Conservation (phyloP, 2,329 filamentous ascomycete genomes). For the Aspergillus fijiensis region DNA sequence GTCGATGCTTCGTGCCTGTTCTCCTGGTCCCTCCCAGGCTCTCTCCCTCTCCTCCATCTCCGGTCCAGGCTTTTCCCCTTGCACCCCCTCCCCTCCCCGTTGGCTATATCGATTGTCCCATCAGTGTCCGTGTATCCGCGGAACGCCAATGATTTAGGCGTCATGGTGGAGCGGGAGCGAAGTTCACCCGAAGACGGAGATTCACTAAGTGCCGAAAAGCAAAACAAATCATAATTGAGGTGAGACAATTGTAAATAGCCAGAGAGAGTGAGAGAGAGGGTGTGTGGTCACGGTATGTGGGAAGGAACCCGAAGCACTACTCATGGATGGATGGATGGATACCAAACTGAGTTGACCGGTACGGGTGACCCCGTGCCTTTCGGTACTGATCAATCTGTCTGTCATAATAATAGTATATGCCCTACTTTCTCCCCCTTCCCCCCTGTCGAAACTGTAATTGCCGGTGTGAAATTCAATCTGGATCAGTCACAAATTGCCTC, state of each 20-base stretch:
- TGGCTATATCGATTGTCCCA: background rate
- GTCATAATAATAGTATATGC: background rate
- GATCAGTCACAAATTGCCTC: constrained; percentile 3
- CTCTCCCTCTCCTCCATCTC: background rate
- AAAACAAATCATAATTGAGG: background rate
- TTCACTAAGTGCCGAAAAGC: constrained; percentile 1
- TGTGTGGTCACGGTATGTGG: too few relatives aligned
- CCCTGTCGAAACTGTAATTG: background rate
- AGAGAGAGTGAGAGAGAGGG: background rate
- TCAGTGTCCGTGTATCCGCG: background rate
- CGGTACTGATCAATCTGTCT: background rate
- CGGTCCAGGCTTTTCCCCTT: background rate
- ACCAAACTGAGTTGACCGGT: background rate
- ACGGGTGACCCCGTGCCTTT: background rate
- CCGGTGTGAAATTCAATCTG: constrained; percentile 1
- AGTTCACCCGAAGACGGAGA: constrained; percentile 5
- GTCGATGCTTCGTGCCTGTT: background rate
- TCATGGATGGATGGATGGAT: background rate
- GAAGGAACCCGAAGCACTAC: background rate
- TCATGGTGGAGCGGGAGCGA: background rate
- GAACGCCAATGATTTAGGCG: background rate
- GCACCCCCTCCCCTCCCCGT: background rate
- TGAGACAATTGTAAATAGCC: background rate
- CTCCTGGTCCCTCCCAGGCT: background rate
- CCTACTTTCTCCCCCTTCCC: background rate